Base-by-base conservation (phyloP, 2,329 filamentous ascomycete genomes). In the Ascosphaera apis region DNA sequence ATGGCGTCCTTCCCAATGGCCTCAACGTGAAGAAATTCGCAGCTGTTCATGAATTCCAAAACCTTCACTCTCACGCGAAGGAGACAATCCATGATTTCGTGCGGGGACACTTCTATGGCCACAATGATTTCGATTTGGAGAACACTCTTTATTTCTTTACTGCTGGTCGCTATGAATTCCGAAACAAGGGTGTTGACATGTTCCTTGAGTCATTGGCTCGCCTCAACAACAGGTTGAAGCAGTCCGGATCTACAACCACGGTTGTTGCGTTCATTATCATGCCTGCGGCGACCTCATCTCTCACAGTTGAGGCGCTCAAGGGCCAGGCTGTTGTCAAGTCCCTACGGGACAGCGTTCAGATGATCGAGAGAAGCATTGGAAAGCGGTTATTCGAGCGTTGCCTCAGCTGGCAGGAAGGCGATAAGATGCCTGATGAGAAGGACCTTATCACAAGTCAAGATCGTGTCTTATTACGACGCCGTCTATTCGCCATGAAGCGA, bases 101-200 rank as follows among this genome's bases (percentile, higher is more conserved):
- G 15, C 80, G 88, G 34, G 88, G 88, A 8, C 88, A 98, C 54
- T 98, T 98, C 58, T 95, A 95, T 52, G 88, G 88, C 8, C 84
- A 95, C 60, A 91, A 92, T 53, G 84, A 98, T 52, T 95, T 95
- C 45, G 82, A 93, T 42, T 74, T 83, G 11, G 84, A 95, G 41
- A 92, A 95, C 57, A 98, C 88, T 0, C 69, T 98, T 25, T 98
- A 93, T 60, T 77, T 95, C 60, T 98, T 98, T 64, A 98, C 84
- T 3, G 79, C 88, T 4, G 88, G 88, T 40, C 78, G 88, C 42
- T 98, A 98, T 51, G 88, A 98, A 57, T 98, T 86, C 66, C 68
- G 88, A 44, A 98, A 98, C 53, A 98, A 98, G 61, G 88, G 88
- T 50, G 86, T 93, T 7, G 88, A 98, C 57, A 95, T 98, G 88